These are phyloP conservation scores for Peltaster fructicola DNA, from an alignment of 2,329 filamentous ascomycete genomes.

Conservation along the genomic window DNA sequence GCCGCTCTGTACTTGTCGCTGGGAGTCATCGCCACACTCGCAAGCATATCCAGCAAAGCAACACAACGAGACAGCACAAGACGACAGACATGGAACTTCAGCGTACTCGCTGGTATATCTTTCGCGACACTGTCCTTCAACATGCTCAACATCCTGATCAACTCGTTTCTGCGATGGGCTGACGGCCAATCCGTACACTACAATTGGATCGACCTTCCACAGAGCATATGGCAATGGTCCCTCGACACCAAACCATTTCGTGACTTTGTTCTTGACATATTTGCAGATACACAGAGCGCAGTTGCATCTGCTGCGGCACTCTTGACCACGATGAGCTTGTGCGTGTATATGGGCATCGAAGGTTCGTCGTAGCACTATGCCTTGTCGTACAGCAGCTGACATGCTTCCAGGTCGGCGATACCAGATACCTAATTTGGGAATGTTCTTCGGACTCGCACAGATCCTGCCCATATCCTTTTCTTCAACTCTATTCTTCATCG, in stretches of 20 bases:
- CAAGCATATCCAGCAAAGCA: conserved; percentile 3
- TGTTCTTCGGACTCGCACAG: conserved; percentile 18
- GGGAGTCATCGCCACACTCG: conserved; percentile 8
- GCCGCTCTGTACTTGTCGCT: too few relatives aligned
- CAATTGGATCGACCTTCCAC: background rate
- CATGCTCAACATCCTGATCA: conserved; percentile 18
- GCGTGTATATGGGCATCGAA: conserved; percentile 14
- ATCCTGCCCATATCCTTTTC: conserved; percentile 19
- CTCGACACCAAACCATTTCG: conserved; percentile 16
- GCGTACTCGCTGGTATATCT: conserved; percentile 12
- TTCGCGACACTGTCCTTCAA: conserved; percentile 17
- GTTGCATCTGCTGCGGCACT: too few relatives aligned
- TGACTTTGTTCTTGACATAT: conserved; percentile 17
- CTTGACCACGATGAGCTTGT: conserved; percentile 11
- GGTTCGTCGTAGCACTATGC: conserved; percentile 6
- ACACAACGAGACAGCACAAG: too few relatives aligned
- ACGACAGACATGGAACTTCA: conserved; percentile 6
- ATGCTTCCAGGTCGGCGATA: conserved; percentile 8
- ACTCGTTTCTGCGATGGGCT: conserved; percentile 17
- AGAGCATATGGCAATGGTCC: conserved; percentile 16
- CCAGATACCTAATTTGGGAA: conserved; percentile 15
- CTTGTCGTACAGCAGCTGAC: background rate
- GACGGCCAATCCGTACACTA: background rate
- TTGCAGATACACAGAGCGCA: conserved; percentile 8
- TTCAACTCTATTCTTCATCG: conserved; percentile 18